phyloP scores from a whole-genome alignment of 257 asterid species.

The Solanum piurae region DNA sequence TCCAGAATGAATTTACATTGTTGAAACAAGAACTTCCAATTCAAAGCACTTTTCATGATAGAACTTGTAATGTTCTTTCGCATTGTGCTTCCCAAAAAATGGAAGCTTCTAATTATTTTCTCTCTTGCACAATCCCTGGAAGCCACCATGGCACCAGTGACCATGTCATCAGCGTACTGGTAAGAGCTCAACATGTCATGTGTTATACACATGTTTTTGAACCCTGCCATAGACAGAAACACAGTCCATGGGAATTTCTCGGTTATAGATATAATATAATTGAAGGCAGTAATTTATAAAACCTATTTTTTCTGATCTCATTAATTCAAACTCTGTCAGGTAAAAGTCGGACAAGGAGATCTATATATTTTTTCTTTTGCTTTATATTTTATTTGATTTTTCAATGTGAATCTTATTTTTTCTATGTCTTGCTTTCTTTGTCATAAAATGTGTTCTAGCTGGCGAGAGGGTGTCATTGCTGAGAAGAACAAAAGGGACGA shows the following conservation, averaged over 20 bases:
- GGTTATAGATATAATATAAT: not conserved
- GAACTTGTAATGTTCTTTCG: not conserved
- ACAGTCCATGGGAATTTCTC: not conserved
- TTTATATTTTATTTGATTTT: not conserved
- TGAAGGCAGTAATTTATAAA: not conserved
- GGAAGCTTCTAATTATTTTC: not conserved
- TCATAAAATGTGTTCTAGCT: slow-evolving; percentile 30
- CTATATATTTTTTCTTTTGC: not conserved
- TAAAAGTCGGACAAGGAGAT: not conserved
- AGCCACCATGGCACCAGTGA: not conserved
- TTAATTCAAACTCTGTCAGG: not conserved
- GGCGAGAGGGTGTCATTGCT: slow-evolving; percentile 84
- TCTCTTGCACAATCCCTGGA: not conserved
- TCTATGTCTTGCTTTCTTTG: not conserved
- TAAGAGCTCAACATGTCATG: not conserved
- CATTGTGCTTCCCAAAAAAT: not conserved
- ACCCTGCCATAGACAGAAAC: not conserved
- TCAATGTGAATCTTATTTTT: not conserved
- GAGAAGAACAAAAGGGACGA: slow-evolving; percentile 65
- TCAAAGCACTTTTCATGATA: not conserved
- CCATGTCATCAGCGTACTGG: not conserved
- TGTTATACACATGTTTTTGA: not conserved
- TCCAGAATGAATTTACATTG: not conserved
- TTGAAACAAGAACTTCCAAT: not conserved
- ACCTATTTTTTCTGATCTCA: not conserved